phyloP scores from a whole-genome alignment of 176 grass and related monocot species.

The Dactylis glomerata region DNA sequence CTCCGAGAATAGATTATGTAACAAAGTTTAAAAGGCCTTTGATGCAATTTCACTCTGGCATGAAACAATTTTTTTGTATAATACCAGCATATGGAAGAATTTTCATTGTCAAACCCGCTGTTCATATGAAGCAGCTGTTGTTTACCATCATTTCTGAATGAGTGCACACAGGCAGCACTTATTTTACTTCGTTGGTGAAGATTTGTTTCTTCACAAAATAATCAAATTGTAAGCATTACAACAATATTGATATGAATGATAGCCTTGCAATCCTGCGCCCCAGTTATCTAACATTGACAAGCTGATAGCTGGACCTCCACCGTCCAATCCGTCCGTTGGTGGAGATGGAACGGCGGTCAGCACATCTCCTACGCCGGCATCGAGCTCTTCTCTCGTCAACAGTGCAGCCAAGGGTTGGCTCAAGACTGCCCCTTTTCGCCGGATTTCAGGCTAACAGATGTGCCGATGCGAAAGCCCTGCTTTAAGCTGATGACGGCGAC shows the following conservation, averaged over 20 bases:
- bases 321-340: too few relatives aligned
- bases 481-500: too few relatives aligned
- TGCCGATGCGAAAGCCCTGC: too few relatives aligned
- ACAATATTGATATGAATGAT: neutral
- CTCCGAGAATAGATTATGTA: constrained; percentile 22
- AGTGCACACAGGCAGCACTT: neutral
- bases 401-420: too few relatives aligned
- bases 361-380: too few relatives aligned
- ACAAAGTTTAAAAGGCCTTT: constrained; percentile 15
- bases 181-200: neutral
- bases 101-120: constrained; percentile 15
- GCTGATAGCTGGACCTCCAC: neutral
- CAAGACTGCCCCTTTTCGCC: too few relatives aligned
- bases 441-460: too few relatives aligned
- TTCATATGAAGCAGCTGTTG: constrained; percentile 14
- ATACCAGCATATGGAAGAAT: constrained; percentile 21
- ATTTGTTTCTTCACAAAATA: neutral
- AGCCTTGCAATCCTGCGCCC: neutral
- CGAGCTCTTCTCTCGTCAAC: too few relatives aligned
- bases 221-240: neutral
- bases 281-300: neutral
- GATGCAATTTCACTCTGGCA: neutral
- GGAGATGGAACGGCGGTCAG: too few relatives aligned
- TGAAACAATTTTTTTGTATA: constrained; percentile 25
- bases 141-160: neutral